Evolutionary conservation across 2,329 filamentous ascomycete genomes (phyloP).

Genomic region (Tolypocladium pustulatum): DNA sequence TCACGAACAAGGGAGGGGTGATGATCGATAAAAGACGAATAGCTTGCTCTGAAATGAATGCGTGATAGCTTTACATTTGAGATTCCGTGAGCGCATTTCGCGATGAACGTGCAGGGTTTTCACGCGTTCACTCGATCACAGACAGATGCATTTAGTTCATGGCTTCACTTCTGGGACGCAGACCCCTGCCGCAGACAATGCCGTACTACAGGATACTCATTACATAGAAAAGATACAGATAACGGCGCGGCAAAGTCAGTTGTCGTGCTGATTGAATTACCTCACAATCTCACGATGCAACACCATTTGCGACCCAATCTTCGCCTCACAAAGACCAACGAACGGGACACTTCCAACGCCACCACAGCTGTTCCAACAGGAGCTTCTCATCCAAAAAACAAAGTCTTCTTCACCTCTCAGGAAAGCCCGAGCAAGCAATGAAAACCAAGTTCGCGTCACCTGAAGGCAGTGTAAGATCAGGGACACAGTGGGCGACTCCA

Average conservation of each 20-base stretch:
- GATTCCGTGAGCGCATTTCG: background rate
- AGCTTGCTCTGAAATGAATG: background rate
- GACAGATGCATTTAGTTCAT: background rate
- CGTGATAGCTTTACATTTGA: background rate
- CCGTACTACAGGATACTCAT: too few relatives aligned
- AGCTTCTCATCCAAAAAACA: background rate
- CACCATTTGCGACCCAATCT: background rate
- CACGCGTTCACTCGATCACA: background rate
- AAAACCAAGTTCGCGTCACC: conserved; percentile 30
- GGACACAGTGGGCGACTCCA: conserved; percentile 29
- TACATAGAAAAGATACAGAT: too few relatives aligned
- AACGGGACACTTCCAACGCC: background rate
- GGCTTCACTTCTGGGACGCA: background rate
- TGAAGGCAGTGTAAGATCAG: conserved; percentile 35
- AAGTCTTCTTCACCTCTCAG: conserved; percentile 37
- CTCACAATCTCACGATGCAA: background rate
- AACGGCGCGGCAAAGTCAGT: background rate
- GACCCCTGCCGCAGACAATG: background rate
- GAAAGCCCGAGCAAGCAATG: conserved; percentile 26
- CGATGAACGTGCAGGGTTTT: background rate
- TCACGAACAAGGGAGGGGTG: background rate
- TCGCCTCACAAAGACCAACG: too few relatives aligned
- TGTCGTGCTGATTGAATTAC: background rate
- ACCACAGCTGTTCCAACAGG: background rate
- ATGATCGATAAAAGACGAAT: too few relatives aligned